Conservation (phyloP, 345 rosid genomes). For the Clarkia xantiana region DNA sequence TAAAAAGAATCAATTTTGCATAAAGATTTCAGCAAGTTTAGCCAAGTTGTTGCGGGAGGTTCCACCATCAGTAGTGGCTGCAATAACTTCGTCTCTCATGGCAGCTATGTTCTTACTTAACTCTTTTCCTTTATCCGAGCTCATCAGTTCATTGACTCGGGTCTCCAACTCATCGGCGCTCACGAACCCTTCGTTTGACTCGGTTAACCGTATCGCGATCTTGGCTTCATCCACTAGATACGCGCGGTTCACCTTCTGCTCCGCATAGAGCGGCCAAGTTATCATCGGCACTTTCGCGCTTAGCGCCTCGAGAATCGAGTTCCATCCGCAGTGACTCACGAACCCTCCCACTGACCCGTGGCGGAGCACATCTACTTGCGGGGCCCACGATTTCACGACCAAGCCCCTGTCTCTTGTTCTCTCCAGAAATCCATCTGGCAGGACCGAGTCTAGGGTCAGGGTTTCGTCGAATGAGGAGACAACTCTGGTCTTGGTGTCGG, state of each 20-base stretch:
- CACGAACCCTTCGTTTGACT: constrained; percentile 16
- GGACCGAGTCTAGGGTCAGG: constrained; percentile 11
- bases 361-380: constrained; percentile 14
- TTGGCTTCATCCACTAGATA: constrained; percentile 1
- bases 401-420: constrained; percentile 29
- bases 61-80: constrained; percentile 9
- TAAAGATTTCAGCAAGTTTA: background rate
- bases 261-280: constrained; percentile 41
- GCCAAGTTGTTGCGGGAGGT: constrained; percentile 9
- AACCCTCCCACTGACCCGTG: constrained; percentile 38
- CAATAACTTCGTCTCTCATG: too few relatives aligned
- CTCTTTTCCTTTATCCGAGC: constrained; percentile 10
- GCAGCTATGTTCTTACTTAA: constrained; percentile 3
- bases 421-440: constrained; percentile 39
- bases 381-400: constrained; percentile 45
- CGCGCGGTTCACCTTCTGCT: constrained; percentile 30
- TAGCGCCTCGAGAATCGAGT: constrained; percentile 41
- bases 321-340: constrained; percentile 55
- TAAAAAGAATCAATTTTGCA: too few relatives aligned
- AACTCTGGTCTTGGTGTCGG: background rate
- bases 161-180: constrained; percentile 16
- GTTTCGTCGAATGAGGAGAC: background rate
- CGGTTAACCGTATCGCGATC: constrained; percentile 5
- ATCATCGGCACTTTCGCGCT: constrained; percentile 42
- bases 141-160: constrained; percentile 22